Evolutionary conservation across 176 grass and related monocot species (phyloP).

Genomic region (Oryza rufipogon): DNA sequence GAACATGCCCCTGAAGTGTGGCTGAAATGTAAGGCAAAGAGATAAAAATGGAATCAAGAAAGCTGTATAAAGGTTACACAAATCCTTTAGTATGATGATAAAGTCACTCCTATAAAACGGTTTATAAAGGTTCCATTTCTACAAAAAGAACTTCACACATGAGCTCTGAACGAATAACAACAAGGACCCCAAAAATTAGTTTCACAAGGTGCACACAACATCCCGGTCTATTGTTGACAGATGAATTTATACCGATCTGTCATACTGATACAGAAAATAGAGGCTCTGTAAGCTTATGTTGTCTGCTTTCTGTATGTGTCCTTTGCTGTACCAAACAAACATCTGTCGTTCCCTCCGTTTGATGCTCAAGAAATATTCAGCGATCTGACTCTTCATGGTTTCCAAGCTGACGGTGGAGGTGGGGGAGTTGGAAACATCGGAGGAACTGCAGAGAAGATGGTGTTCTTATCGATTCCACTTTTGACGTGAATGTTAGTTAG

Average conservation of each 20-base stretch:
- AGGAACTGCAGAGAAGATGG: constrained; percentile 88
- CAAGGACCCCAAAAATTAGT: constrained; percentile 59
- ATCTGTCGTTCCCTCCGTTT: constrained; percentile 43
- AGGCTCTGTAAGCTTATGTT: constrained; percentile 48
- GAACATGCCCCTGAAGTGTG: constrained; percentile 23
- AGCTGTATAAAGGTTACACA: constrained; percentile 39
- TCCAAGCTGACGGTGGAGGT: constrained; percentile 80
- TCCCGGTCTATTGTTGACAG: constrained; percentile 51
- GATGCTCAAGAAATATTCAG: constrained; percentile 40
- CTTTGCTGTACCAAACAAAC: constrained; percentile 54
- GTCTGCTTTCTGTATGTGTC: constrained; percentile 42
- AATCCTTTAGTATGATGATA: constrained; percentile 44
- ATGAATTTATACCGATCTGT: constrained; percentile 50
- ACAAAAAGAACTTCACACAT: constrained; percentile 82
- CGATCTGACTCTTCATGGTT: constrained; percentile 57
- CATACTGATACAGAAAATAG: constrained; percentile 50
- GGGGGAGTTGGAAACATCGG: constrained; percentile 87
- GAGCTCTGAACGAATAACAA: constrained; percentile 55
- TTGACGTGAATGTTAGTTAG: constrained; percentile 49
- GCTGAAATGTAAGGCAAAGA: not conserved
- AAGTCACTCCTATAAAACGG: constrained; percentile 67
- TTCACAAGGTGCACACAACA: constrained; percentile 68
- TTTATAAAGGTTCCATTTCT: constrained; percentile 66
- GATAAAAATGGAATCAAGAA: constrained; percentile 19
- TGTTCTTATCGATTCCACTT: constrained; percentile 82